These are phyloP conservation scores for Termitomyces titanicus DNA, from an alignment of 768 basidiomycete species.

Conservation along the genomic window DNA sequence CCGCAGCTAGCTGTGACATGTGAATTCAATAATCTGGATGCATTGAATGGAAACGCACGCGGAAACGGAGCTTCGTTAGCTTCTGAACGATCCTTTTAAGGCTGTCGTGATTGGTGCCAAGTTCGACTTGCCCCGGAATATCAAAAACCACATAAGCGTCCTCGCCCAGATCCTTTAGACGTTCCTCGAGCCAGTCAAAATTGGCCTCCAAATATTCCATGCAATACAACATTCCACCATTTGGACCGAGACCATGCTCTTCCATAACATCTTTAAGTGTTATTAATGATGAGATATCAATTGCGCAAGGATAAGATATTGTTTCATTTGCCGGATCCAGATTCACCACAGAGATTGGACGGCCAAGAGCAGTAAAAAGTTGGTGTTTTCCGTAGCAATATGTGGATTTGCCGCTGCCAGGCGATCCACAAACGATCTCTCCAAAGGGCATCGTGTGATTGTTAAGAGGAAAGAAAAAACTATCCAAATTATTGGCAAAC, in stretches of 20 bases:
- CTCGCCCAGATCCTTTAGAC: slow-evolving; percentile 57
- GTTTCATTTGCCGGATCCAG: slow-evolving; percentile 92
- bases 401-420: slow-evolving; percentile 85
- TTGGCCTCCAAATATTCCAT: slow-evolving; percentile 98
- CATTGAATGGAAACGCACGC: slow-evolving; percentile 53
- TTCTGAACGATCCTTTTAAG: slow-evolving; percentile 74
- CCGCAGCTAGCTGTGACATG: slow-evolving; percentile 71
- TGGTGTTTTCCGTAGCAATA: slow-evolving; percentile 88
- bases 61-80: slow-evolving; percentile 71
- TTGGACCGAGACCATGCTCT: slow-evolving; percentile 83
- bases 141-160: slow-evolving; percentile 93
- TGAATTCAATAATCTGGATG: neutral
- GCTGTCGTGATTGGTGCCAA: slow-evolving; percentile 94
- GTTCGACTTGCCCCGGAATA: slow-evolving; percentile 94
- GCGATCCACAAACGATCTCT: slow-evolving; percentile 82
- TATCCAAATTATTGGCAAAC: neutral
- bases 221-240: slow-evolving; percentile 94
- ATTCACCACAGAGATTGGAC: slow-evolving; percentile 90
- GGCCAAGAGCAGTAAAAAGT: slow-evolving; percentile 79
- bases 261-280: slow-evolving; percentile 87
- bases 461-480: neutral
- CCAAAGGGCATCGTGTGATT: slow-evolving; percentile 77
- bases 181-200: slow-evolving; percentile 80
- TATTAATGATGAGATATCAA: slow-evolving; percentile 83
- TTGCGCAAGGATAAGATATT: slow-evolving; percentile 87